A percentile compares a stretch with the other conserved stretches of the same genome.
phyloP scores from a whole-genome alignment of 2,329 filamentous ascomycete species.

The Fusarium mundagurra region DNA sequence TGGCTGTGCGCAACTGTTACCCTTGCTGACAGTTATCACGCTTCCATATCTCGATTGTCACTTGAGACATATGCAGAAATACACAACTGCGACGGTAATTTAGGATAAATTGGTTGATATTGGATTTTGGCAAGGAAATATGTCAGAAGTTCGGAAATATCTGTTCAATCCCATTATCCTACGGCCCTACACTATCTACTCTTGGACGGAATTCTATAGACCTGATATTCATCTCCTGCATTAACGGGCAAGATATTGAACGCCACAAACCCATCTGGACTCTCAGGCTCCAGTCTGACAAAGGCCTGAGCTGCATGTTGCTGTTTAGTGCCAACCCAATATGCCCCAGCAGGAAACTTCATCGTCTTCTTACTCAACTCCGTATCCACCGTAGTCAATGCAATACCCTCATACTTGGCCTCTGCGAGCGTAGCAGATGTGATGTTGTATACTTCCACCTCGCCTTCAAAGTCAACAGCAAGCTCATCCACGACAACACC shows the following conservation, averaged over 20 bases:
- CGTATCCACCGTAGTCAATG: slow-evolving; percentile 38
- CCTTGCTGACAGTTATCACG: too few relatives aligned
- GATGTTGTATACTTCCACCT: slow-evolving; percentile 44
- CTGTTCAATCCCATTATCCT: accelerated
- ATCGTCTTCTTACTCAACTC: slow-evolving; percentile 25
- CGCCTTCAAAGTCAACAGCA: slow-evolving; percentile 31
- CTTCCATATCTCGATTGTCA: accelerated
- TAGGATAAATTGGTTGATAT: too few relatives aligned
- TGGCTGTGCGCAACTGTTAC: accelerated
- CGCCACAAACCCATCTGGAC: slow-evolving; percentile 45
- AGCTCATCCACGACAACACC: slow-evolving; percentile 42
- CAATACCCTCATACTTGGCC: slow-evolving; percentile 42
- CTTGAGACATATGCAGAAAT: too few relatives aligned
- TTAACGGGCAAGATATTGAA: slow-evolving; percentile 45
- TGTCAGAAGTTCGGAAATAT: too few relatives aligned
- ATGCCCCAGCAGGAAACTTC: slow-evolving; percentile 43
- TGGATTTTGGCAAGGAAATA: not conserved
- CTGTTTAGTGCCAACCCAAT: slow-evolving; percentile 46
- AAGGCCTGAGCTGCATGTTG: slow-evolving; percentile 46
- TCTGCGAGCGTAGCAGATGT: slow-evolving; percentile 24
- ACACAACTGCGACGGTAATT: accelerated
- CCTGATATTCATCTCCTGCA: slow-evolving; percentile 45
- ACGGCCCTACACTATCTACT: not conserved
- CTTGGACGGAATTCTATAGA: slow-evolving; percentile 36
- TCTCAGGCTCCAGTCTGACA: slow-evolving; percentile 45